phyloP scores from a whole-genome alignment of 1,284 basidiomycete genomes.

The Chondrostereum purpureum region DNA sequence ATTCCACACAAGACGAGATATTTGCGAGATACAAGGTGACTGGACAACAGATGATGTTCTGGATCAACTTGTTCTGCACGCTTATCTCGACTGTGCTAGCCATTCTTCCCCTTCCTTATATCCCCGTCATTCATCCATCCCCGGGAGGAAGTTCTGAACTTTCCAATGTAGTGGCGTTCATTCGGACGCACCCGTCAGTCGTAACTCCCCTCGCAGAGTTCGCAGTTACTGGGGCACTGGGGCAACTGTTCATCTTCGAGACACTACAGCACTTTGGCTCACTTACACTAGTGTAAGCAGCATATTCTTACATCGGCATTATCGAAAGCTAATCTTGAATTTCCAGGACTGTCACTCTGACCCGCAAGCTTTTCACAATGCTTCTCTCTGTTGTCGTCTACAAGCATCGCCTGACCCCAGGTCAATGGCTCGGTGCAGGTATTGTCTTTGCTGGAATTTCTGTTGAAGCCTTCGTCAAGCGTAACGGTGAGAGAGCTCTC shows the following conservation, averaged over 20 bases:
- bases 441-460: slow-evolving; percentile 94
- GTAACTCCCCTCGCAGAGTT: slow-evolving; percentile 78
- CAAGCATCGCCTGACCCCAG: slow-evolving; percentile 75
- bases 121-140: slow-evolving; percentile 69
- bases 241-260: slow-evolving; percentile 98
- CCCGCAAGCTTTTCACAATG: slow-evolving; percentile 99
- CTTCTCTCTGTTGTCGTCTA: slow-evolving; percentile 91
- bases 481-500: slow-evolving; percentile 48
- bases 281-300: slow-evolving; percentile 81
- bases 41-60: slow-evolving; percentile 99
- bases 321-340: background rate
- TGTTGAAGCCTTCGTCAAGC: slow-evolving; percentile 86
- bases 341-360: slow-evolving; percentile 83
- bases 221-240: slow-evolving; percentile 86
- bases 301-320: background rate
- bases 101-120: slow-evolving; percentile 64
- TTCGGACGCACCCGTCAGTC: slow-evolving; percentile 76
- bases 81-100: slow-evolving; percentile 60
- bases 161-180: slow-evolving; percentile 65
- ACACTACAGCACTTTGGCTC: slow-evolving; percentile 95
- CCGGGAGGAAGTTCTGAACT: slow-evolving; percentile 60
- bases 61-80: slow-evolving; percentile 86
- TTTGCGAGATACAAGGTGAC: slow-evolving; percentile 74
- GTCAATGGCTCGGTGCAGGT: slow-evolving; percentile 89
- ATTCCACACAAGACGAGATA: slow-evolving; percentile 98